Evolutionary conservation across 306 rosid species (phyloP).

Genomic region (Coriaria nepalensis): DNA sequence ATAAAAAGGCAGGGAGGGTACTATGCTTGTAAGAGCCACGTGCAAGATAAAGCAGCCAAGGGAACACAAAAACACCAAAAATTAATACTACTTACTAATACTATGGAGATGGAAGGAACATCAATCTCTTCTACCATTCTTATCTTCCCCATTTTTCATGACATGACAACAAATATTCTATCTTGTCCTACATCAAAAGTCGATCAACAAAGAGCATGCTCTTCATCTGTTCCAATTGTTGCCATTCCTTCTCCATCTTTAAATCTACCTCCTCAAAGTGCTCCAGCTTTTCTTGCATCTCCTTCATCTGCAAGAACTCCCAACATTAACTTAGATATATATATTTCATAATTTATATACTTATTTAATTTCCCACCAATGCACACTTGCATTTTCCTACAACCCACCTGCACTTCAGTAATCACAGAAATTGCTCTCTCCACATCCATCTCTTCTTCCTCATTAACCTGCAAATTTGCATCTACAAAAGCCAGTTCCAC

Average conservation of each 20-base stretch:
- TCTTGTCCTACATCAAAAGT: slow-evolving; percentile 42
- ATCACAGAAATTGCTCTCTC: slow-evolving; percentile 55
- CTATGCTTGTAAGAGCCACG: no score
- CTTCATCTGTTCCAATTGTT: slow-evolving; percentile 61
- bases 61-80: no score
- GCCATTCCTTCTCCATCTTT: slow-evolving; percentile 61
- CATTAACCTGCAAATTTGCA: slow-evolving; percentile 42
- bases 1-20: no score
- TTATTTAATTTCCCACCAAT: no score
- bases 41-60: no score
- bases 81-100: no score
- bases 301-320: slow-evolving; percentile 47
- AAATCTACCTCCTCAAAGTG: slow-evolving; percentile 54
- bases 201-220: slow-evolving; percentile 59
- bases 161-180: slow-evolving; percentile 21
- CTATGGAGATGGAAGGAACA: no score
- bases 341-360: background rate
- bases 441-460: slow-evolving; percentile 50
- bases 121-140: slow-evolving; percentile 24
- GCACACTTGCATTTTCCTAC: no score
- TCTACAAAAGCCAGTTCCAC: slow-evolving; percentile 32
- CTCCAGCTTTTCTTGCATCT: slow-evolving; percentile 47
- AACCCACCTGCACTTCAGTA: slow-evolving; percentile 58
- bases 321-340: slow-evolving; percentile 14
- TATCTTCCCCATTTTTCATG: slow-evolving; percentile 20